phyloP scores from a whole-genome alignment of 2,329 filamentous ascomycete genomes.

The Pyrenochaeta sp. region DNA sequence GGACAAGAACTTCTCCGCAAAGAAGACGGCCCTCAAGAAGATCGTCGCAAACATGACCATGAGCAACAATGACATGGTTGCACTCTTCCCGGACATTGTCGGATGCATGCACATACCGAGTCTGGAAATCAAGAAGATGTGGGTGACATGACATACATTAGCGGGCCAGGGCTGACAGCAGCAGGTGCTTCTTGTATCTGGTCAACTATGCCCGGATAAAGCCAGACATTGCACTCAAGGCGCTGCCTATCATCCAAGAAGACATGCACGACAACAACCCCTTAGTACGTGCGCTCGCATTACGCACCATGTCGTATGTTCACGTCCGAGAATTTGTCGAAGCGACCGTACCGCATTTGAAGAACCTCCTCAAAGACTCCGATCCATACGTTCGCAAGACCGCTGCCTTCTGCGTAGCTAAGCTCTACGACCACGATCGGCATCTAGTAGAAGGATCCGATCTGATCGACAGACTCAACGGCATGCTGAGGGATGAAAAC shows the following conservation, averaged over 20 bases:
- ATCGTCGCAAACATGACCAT: conserved; percentile 99
- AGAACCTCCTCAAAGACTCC: conserved; percentile 80
- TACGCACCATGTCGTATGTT: conserved; percentile 96
- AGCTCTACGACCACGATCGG: conserved; percentile 96
- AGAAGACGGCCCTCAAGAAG: conserved; percentile 99
- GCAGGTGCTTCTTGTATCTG: conserved; percentile 94
- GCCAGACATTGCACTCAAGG: conserved; percentile 91
- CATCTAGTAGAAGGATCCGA: conserved; percentile 89
- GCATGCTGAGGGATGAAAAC: conserved; percentile 92
- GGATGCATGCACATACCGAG: conserved; percentile 94
- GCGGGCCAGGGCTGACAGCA: conserved; percentile 38
- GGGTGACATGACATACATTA: conserved; percentile 43
- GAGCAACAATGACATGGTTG: conserved; percentile 99
- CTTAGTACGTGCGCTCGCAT: conserved; percentile 86
- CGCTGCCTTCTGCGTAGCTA: conserved; percentile 93
- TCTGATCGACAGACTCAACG: conserved; percentile 89
- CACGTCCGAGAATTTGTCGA: conserved; percentile 96
- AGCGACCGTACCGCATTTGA: conserved; percentile 84
- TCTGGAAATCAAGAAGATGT: conserved; percentile 99
- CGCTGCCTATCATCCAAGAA: conserved; percentile 85
- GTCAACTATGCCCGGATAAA: conserved; percentile 97
- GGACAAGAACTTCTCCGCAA: conserved; percentile 93
- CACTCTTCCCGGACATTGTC: conserved; percentile 93
- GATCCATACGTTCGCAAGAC: conserved; percentile 99
- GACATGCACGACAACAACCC: conserved; percentile 96